Base-by-base conservation (phyloP, 257 asterid genomes). In the Jacaranda mimosifolia region DNA sequence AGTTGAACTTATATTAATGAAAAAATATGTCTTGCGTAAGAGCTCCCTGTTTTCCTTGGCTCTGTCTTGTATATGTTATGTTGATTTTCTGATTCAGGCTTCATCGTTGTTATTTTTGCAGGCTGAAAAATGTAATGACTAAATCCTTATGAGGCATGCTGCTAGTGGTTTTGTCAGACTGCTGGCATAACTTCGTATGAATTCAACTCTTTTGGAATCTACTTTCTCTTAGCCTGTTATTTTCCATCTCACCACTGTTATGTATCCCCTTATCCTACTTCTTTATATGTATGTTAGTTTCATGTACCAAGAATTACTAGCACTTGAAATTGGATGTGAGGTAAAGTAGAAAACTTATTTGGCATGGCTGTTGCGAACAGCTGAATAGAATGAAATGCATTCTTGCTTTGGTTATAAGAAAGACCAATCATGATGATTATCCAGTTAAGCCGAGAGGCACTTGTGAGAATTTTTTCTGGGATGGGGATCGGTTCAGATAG, bases 271-370 rank as follows among this genome's bases (percentile, higher is more conserved):
- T 74, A 59, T 58, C 80, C 64, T 75, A 38, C 78, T 40, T 51
- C 3, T 70, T 55, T 19, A 75, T 77, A 35, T 81, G 78, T 71
- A 39, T 75, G 73, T 56, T 70, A 56, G 49, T 65, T 6, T 49
- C 57, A 52, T 75, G 57, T 77, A 49, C 72, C 57, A 72, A 74
- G 80, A 80, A 56, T 75, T 73, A 58, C 36, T 68, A 43, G 77
- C 72, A 73, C 76, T 73, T 53, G 69, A 65, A 80, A 76, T 57
- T 74, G 73, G 80, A 70, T 77, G 59, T 64, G 55, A 21, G 59
- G 80, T 80, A 69, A 80, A 77, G 64, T 68, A 60, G 68, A 55
- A 42, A 51, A 39, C 55, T 71, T 42, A 56, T 70, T 74, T 55
- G 35, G 70, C 17, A 45, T 68, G 59, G 64, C 48, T 55, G 42